Evolutionary conservation across 345 rosid genomes (phyloP).

Genomic region (Sonneratia alba): DNA sequence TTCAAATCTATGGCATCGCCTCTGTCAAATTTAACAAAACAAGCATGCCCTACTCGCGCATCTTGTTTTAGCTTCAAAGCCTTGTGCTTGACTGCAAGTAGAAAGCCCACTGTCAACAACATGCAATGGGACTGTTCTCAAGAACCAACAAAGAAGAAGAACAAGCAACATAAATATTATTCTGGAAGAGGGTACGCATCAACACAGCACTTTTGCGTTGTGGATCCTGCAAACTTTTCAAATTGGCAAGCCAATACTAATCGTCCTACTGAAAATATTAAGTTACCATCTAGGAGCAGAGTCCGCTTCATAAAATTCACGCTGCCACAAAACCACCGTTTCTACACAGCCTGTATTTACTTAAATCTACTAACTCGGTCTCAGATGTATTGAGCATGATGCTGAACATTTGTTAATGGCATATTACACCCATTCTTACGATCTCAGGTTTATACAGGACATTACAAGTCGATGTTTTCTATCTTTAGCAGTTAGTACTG

Average conservation of each 20-base stretch:
- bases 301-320: not conserved
- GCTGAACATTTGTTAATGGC: not conserved
- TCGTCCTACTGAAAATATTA: not conserved
- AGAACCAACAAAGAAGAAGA: not conserved
- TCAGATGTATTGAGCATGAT: not conserved
- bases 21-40: conserved; percentile 36
- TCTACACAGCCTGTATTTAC: not conserved
- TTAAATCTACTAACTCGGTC: not conserved
- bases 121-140: conserved; percentile 5
- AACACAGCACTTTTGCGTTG: not conserved
- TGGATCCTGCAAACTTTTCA: not conserved
- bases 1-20: conserved; percentile 20
- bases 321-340: not conserved
- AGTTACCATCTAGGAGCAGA: not conserved
- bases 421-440: not conserved
- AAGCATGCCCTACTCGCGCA: conserved; percentile 29
- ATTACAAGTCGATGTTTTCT: not conserved
- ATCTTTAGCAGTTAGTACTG: not conserved
- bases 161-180: not conserved
- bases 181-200: not conserved
- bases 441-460: not conserved
- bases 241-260: no score
- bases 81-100: conserved; percentile 46
- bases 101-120: conserved; percentile 14
- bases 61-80: conserved; percentile 39